A percentile compares a stretch with the other conserved stretches of the same genome.
Conservation (phyloP, 805 yeast genomes). For the Candida jianshihensis region DNA sequence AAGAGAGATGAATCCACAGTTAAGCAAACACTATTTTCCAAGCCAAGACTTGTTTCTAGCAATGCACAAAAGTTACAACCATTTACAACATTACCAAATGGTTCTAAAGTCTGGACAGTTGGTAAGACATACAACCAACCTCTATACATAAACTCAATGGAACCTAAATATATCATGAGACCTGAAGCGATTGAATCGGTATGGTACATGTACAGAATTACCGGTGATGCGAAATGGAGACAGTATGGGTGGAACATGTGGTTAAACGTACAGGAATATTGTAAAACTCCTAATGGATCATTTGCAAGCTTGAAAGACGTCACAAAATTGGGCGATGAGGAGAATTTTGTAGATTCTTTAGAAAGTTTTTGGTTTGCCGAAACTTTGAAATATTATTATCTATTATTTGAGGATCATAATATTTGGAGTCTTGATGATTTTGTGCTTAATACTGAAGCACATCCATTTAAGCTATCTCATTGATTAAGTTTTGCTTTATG, state of each 20-base stretch:
- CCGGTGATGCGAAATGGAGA: slow-evolving; percentile 54
- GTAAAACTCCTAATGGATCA: slow-evolving; percentile 26
- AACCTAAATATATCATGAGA: slow-evolving; percentile 38
- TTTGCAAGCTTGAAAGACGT: slow-evolving; percentile 36
- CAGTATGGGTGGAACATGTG: slow-evolving; percentile 46
- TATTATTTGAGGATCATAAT: slow-evolving; percentile 38
- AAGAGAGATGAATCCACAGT: too few species aligned
- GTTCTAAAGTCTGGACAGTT: slow-evolving; percentile 7
- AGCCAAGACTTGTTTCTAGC: not conserved
- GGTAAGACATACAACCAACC: slow-evolving; percentile 19
- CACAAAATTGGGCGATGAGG: slow-evolving; percentile 22
- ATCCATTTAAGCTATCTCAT: slow-evolving; percentile 34
- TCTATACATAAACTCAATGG: slow-evolving; percentile 26
- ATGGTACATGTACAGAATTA: slow-evolving; percentile 49
- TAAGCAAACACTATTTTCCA: too few species aligned
- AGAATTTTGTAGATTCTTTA: slow-evolving; percentile 26
- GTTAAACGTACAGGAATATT: slow-evolving; percentile 26
- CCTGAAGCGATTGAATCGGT: slow-evolving; percentile 60
- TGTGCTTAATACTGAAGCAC: slow-evolving; percentile 58
- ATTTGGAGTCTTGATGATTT: slow-evolving; percentile 43
- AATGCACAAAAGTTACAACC: slow-evolving; percentile 1
- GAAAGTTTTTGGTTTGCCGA: slow-evolving; percentile 54
- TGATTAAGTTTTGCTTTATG: too few species aligned
- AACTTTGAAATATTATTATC: slow-evolving; percentile 49
- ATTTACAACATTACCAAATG: slow-evolving; percentile 4